Evolutionary conservation across 2,329 filamentous ascomycete species (phyloP).

Genomic region (Saccharata proteae): DNA sequence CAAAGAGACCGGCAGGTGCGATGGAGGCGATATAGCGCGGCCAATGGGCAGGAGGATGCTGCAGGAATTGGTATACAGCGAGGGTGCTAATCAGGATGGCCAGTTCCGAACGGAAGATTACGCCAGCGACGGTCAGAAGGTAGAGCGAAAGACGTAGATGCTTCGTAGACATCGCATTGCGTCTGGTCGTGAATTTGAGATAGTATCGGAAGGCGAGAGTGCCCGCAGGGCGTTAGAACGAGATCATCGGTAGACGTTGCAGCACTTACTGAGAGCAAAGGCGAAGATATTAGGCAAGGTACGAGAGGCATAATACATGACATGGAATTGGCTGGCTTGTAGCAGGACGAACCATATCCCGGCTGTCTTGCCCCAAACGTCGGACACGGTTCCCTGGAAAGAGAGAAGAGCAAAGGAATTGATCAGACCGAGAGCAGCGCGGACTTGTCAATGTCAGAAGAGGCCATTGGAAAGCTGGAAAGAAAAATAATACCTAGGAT

Average conservation of each 20-base stretch:
- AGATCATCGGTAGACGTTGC: not conserved
- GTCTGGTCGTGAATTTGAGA: slow-evolving; percentile 28
- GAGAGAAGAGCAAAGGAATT: slow-evolving; percentile 59
- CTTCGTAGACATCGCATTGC: slow-evolving; percentile 20
- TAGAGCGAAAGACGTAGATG: slow-evolving; percentile 55
- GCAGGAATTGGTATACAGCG: slow-evolving; percentile 50
- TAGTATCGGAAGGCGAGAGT: slow-evolving; percentile 49
- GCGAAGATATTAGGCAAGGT: slow-evolving; percentile 96
- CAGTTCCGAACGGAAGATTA: slow-evolving; percentile 82
- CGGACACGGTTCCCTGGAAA: slow-evolving; percentile 52
- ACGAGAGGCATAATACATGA: slow-evolving; percentile 83
- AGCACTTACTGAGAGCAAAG: slow-evolving; percentile 62
- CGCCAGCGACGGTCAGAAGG: slow-evolving; percentile 65
- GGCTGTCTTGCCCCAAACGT: slow-evolving; percentile 54
- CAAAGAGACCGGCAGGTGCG: slow-evolving; percentile 52
- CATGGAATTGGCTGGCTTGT: slow-evolving; percentile 77
- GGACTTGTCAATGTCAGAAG: slow-evolving; percentile 38
- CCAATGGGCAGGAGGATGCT: slow-evolving; percentile 42
- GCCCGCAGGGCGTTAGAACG: slow-evolving; percentile 32
- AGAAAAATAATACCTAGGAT: slow-evolving; percentile 40
- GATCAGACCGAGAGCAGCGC: slow-evolving; percentile 63
- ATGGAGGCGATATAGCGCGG: slow-evolving; percentile 28
- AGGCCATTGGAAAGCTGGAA: too few relatives aligned
- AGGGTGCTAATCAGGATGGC: slow-evolving; percentile 65
- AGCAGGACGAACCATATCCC: slow-evolving; percentile 71